Evolutionary conservation across 2,329 filamentous ascomycete genomes (phyloP).

Genomic region (Rutstroemia sydowiana): DNA sequence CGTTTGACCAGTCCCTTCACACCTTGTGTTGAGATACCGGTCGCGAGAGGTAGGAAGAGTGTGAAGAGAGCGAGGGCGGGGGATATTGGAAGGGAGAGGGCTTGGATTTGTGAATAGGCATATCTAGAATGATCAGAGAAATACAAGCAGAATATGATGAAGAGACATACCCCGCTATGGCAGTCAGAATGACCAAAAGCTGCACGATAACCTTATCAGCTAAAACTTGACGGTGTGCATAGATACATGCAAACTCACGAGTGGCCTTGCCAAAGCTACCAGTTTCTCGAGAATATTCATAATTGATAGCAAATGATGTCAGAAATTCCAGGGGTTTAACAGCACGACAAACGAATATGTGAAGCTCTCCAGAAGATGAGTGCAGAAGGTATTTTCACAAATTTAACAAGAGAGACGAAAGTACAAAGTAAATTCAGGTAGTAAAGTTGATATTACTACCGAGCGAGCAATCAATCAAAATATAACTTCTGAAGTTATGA

Average conservation of each 20-base stretch:
- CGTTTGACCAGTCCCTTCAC: conserved; percentile 18
- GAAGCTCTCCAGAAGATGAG: too few species aligned
- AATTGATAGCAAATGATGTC: conserved; percentile 1
- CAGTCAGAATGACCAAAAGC: conserved; percentile 23
- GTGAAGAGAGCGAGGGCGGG: conserved; percentile 26
- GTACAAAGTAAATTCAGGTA: too few species aligned
- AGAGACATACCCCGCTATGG: conserved; percentile 23
- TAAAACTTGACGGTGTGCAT: not conserved
- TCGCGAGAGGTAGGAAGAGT: conserved; percentile 25
- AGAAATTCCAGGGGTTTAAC: too few species aligned
- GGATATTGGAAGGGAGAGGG: conserved; percentile 26
- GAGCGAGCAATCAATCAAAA: too few species aligned
- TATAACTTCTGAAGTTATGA: too few species aligned
- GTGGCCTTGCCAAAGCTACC: conserved; percentile 16
- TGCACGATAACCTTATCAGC: conserved; percentile 17
- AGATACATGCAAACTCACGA: conserved; percentile 17
- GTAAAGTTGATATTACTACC: too few species aligned
- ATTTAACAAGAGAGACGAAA: too few species aligned
- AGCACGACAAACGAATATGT: too few species aligned
- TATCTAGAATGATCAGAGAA: conserved; percentile 18
- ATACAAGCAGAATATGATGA: too few species aligned
- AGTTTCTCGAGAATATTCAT: conserved; percentile 16
- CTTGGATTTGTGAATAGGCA: conserved; percentile 24
- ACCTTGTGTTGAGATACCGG: conserved; percentile 23
- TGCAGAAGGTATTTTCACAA: too few species aligned